Evolutionary conservation across 2,329 filamentous ascomycete genomes (phyloP), one percentile per base, ranked within the genome.

Genomic region (Nemania diffusa): DNA sequence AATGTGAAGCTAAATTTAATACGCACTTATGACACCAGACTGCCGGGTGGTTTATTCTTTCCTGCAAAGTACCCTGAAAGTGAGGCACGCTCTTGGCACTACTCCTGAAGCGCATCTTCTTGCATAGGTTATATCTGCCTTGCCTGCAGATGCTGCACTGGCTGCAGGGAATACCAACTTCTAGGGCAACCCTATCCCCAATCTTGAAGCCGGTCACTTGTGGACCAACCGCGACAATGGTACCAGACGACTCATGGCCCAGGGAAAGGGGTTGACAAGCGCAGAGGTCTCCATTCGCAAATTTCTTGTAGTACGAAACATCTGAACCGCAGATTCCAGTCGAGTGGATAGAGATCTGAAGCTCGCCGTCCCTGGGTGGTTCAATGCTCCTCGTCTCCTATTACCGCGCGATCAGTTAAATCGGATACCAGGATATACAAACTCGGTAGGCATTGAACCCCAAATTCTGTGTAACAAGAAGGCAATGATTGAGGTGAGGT

Each of bases 261-360:
- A 91, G 83, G 5, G 88, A 90, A 34, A 92, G 80, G 29, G 90
- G 90, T 68, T 86, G 84, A 70, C 87, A 89, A 53, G 88, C 88
- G 72, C 89, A 89, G 57, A 92, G 84, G 77, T 91, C 89, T 52
- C 90, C 90, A 74, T 92, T 92, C 78, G 88, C 88, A 75, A 91
- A 91, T 74, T 91, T 90, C 77, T 87, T 90, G 81, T 90, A 92
- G 78, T 92, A 92, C 60, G 88, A 88, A 61, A 91, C 86, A 78
- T 92, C 90, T 7, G 88, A 91, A 63, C 90, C 90, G 77, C 90
- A 92, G 73, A 92, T 88, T 42, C 90, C 89, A 26, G 90, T 91
- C 6, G 87, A 84, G 73, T 86, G 87, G 77, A 92, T 83, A 72
- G 87, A 84, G 73, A 91, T 84, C 78, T 91, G 90, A 62, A 92